phyloP scores from a whole-genome alignment of 116 monocot genomes.

The Dioscorea cayenensis region DNA sequence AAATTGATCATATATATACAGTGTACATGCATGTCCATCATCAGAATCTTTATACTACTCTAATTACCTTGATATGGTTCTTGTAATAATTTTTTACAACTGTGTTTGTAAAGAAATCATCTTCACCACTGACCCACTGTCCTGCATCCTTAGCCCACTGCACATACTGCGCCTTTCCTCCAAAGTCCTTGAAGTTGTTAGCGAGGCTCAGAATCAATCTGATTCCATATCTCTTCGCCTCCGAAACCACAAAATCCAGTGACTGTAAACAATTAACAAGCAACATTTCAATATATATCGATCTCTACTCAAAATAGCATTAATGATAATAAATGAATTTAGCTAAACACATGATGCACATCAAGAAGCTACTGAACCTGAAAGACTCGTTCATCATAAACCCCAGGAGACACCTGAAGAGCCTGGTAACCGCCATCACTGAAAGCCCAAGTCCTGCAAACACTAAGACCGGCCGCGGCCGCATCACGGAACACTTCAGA shows the following conservation, averaged over 20 bases:
- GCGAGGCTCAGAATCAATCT: slow-evolving; percentile 46
- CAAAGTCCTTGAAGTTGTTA: slow-evolving; percentile 41
- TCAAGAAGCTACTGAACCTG: neutral
- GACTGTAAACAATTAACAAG: slow-evolving; percentile 9
- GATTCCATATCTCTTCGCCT: slow-evolving; percentile 32
- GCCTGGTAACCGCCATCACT: slow-evolving; percentile 25
- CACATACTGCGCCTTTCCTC: slow-evolving; percentile 31
- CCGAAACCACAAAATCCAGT: slow-evolving; percentile 59
- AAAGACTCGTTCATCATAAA: slow-evolving; percentile 32
- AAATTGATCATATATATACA: neutral
- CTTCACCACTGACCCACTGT: slow-evolving; percentile 8
- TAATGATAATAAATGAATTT: too few species aligned
- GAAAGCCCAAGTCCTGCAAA: slow-evolving; percentile 48
- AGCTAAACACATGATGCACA: too few species aligned
- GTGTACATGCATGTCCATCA: neutral
- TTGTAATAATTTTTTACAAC: slow-evolving; percentile 29
- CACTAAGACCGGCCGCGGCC: slow-evolving; percentile 22
- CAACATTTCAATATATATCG: too few species aligned
- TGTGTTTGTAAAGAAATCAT: slow-evolving; percentile 36
- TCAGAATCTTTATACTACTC: neutral
- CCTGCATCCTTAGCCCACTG: slow-evolving; percentile 33
- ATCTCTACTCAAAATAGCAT: too few species aligned
- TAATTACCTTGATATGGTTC: slow-evolving; percentile 34
- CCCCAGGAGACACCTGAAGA: slow-evolving; percentile 34
- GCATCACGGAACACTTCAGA: slow-evolving; percentile 26